These are phyloP conservation scores for Monosporozyma yasuniensis DNA, from an alignment of 805 yeast species.

Conservation along the genomic window DNA sequence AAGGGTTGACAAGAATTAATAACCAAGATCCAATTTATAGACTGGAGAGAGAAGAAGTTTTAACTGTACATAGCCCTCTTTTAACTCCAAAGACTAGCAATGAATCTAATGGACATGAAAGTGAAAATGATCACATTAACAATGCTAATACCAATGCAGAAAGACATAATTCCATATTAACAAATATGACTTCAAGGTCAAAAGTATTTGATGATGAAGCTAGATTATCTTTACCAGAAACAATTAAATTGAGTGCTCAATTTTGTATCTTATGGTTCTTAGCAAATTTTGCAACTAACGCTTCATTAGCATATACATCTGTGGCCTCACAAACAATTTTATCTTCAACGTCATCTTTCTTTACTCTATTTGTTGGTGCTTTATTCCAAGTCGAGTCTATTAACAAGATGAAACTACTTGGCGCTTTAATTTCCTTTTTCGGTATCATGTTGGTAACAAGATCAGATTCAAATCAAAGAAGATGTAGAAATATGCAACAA, in stretches of 20 bases:
- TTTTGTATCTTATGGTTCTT: conserved; percentile 85
- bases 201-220: background rate
- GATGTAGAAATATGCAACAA: background rate
- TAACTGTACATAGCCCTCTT: conserved; percentile 2
- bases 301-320: conserved; percentile 77
- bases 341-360: conserved; percentile 86
- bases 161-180: background rate
- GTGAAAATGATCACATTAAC: background rate
- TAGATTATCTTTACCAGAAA: conserved; percentile 42
- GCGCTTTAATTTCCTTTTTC: conserved; percentile 58
- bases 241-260: conserved; percentile 64
- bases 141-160: background rate
- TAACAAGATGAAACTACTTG: conserved; percentile 54
- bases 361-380: conserved; percentile 78
- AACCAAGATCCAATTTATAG: conserved; percentile 2
- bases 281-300: conserved; percentile 84
- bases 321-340: conserved; percentile 92
- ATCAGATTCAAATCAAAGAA: conserved; percentile 40
- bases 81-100: background rate
- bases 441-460: conserved; percentile 79
- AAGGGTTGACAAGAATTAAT: conserved; percentile 13
- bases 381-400: conserved; percentile 62
- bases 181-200: background rate
- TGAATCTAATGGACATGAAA: background rate
- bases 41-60: conserved; percentile 2